Percentiles rank a stretch among this genome's conserved stretches.
Evolutionary conservation across 2,329 filamentous ascomycete species (phyloP).

Genomic region (Chalaropsis ovoidea): DNA sequence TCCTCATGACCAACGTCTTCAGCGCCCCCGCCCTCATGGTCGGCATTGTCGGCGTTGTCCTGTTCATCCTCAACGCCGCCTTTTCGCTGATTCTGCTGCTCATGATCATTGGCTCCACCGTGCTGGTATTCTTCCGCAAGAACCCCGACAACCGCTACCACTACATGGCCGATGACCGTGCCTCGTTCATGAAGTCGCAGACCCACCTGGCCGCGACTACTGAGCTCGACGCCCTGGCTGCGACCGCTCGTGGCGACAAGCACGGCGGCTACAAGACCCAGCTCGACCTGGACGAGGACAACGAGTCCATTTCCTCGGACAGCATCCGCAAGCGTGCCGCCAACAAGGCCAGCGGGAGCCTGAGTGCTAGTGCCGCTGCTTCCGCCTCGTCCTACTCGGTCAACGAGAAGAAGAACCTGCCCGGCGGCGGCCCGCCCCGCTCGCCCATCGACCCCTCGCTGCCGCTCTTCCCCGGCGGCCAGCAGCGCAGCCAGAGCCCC

Average conservation of each 20-base stretch:
- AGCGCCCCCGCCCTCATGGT: constrained; percentile 72
- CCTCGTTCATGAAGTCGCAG: constrained; percentile 95
- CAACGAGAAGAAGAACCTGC: constrained; percentile 26
- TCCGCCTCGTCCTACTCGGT: constrained; percentile 28
- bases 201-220: constrained; percentile 66
- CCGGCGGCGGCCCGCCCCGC: constrained; percentile 28
- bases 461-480: constrained; percentile 37
- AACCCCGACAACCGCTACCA: constrained; percentile 93
- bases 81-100: constrained; percentile 75
- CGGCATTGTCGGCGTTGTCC: constrained; percentile 77
- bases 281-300: constrained; percentile 35
- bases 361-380: constrained; percentile 28
- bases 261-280: constrained; percentile 37
- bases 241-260: constrained; percentile 79
- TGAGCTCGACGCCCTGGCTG: constrained; percentile 80
- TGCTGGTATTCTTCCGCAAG: constrained; percentile 70
- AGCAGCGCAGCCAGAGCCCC: constrained; percentile 31
- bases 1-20: constrained; percentile 83
- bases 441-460: constrained; percentile 38
- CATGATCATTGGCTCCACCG: constrained; percentile 56
- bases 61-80: constrained; percentile 78
- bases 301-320: constrained; percentile 35
- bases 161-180: constrained; percentile 90
- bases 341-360: constrained; percentile 30
- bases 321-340: constrained; percentile 34